Percentiles rank a stretch among this genome's conserved stretches.
phyloP scores from a whole-genome alignment of 2,329 filamentous ascomycete species.

The Escovopsis sp. region DNA sequence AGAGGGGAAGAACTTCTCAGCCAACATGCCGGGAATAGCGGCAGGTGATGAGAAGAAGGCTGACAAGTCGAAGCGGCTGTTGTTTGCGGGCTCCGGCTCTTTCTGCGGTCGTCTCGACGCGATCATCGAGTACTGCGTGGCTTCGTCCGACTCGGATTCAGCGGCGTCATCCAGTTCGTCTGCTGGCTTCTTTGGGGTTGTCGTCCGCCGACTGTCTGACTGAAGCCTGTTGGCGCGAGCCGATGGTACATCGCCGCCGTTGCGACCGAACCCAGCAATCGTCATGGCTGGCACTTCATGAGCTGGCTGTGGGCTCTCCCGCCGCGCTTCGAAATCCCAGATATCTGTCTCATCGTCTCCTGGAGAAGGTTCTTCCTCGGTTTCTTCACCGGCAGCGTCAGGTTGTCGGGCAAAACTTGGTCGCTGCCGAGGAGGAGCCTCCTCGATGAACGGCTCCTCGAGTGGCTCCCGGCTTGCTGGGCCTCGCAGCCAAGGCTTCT shows the following conservation, averaged over 20 bases:
- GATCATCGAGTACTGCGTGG: constrained; percentile 32
- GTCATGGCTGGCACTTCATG: no score
- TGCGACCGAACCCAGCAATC: no score
- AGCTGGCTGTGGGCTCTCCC: constrained; percentile 23
- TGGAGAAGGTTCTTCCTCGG: constrained; percentile 6
- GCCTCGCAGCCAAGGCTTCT: background rate
- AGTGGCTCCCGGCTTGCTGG: background rate
- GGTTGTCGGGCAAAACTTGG: constrained; percentile 5
- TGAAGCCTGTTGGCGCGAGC: no score
- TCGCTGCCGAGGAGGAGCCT: background rate
- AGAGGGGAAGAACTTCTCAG: constrained; percentile 16
- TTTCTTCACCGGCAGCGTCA: constrained; percentile 9
- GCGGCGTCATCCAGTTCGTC: no score
- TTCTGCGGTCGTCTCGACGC: constrained; percentile 5
- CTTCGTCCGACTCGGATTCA: constrained; percentile 6
- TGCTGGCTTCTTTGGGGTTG: constrained; percentile 1
- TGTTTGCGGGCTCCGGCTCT: constrained; percentile 12
- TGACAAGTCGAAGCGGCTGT: constrained; percentile 31
- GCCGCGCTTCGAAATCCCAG: constrained; percentile 42
- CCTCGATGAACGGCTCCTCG: background rate
- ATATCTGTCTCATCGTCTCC: constrained; percentile 33
- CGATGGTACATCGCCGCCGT: no score
- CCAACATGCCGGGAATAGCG: constrained; percentile 20
- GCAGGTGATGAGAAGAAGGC: constrained; percentile 45
- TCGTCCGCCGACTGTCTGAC: background rate